These are phyloP conservation scores for Ophiostoma perfectum DNA, from an alignment of 2,329 filamentous ascomycete genomes.

Conservation along the genomic window DNA sequence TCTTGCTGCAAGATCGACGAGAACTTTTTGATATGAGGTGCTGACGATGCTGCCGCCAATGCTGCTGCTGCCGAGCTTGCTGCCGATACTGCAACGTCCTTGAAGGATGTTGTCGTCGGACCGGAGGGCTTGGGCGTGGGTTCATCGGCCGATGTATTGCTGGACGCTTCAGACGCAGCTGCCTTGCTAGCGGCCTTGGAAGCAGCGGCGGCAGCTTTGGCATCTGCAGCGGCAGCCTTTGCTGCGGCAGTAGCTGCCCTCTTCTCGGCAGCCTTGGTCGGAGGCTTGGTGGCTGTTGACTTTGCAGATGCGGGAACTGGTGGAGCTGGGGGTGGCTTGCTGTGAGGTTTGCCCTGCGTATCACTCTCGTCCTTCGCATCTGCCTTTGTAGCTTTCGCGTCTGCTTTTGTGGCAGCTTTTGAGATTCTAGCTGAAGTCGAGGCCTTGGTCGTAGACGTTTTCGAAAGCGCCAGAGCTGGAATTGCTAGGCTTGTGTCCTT, in stretches of 20 bases:
- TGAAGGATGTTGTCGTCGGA: constrained; percentile 29
- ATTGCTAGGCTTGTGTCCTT: constrained; percentile 10
- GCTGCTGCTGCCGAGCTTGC: constrained; percentile 20
- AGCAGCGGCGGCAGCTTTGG: constrained; percentile 22
- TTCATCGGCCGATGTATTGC: constrained; percentile 14
- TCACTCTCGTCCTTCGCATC: neutral
- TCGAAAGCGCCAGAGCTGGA: neutral
- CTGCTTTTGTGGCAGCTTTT: constrained; percentile 15
- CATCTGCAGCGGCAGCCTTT: constrained; percentile 21
- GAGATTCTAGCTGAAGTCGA: neutral
- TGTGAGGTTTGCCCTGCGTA: constrained; percentile 17
- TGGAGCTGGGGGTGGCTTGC: constrained; percentile 25
- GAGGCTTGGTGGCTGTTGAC: constrained; percentile 25
- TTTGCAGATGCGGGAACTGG: constrained; percentile 31
- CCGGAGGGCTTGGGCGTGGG: constrained; percentile 22
- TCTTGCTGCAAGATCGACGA: constrained; percentile 44
- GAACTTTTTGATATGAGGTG: constrained; percentile 39
- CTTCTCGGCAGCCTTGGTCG: constrained; percentile 30
- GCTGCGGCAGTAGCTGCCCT: constrained; percentile 8
- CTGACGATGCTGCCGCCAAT: constrained; percentile 18
- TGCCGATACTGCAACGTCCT: constrained; percentile 28
- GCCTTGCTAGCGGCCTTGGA: constrained; percentile 24
- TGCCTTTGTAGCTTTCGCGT: constrained; percentile 9
- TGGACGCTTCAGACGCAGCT: constrained; percentile 16
- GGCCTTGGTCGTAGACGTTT: neutral